phyloP scores from a whole-genome alignment of 805 yeast genomes.

The Yamadazyma tumulicola region DNA sequence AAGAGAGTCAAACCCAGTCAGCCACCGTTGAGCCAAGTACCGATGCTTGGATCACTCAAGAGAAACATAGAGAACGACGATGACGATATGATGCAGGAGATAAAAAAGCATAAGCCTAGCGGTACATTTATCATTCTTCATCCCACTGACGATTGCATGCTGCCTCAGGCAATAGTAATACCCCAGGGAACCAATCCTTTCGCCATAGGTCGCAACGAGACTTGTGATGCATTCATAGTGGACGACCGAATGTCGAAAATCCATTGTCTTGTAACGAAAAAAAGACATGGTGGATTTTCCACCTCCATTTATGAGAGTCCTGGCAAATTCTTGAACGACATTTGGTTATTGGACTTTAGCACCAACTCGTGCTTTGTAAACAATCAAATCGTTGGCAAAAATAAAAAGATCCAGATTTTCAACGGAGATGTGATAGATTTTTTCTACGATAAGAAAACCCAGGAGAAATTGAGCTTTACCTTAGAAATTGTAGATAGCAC shows the following conservation, averaged over 20 bases:
- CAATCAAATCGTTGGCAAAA: constrained; percentile 53
- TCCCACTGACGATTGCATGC: constrained; percentile 47
- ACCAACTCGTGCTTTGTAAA: constrained; percentile 79
- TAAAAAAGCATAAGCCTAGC: constrained; percentile 27
- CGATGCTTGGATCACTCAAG: neutral
- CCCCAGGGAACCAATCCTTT: constrained; percentile 65
- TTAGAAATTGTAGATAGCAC: constrained; percentile 57
- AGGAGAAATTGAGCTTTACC: constrained; percentile 51
- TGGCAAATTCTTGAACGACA: constrained; percentile 67
- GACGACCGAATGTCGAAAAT: constrained; percentile 81
- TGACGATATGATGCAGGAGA: neutral
- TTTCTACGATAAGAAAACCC: constrained; percentile 55
- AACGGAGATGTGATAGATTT: constrained; percentile 66
- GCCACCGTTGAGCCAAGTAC: constrained; percentile 12
- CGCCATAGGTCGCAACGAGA: constrained; percentile 69
- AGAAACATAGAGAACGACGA: constrained; percentile 2
- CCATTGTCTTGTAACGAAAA: constrained; percentile 69
- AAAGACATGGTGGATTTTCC: constrained; percentile 54
- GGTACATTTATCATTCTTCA: constrained; percentile 56
- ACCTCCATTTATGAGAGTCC: constrained; percentile 62
- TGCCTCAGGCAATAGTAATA: constrained; percentile 49
- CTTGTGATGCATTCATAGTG: constrained; percentile 55
- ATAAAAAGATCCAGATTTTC: constrained; percentile 56
- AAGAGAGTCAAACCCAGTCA: constrained; percentile 42
- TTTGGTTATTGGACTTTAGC: constrained; percentile 78